phyloP scores from a whole-genome alignment of 1,284 basidiomycete species.

The Clitocybe nebularis region DNA sequence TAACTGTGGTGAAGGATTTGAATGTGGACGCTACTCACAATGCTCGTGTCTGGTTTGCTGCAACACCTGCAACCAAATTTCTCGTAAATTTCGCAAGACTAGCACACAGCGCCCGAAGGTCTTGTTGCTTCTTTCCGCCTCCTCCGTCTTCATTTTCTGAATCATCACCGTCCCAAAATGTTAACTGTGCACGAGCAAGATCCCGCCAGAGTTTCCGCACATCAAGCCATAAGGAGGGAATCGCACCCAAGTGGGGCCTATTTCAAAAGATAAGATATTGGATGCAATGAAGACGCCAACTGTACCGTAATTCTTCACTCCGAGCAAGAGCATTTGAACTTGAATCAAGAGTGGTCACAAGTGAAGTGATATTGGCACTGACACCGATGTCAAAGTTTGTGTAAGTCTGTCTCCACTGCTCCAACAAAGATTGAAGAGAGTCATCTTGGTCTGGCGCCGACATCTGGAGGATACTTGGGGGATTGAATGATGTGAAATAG shows the following conservation, averaged over 20 bases:
- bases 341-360: conserved; percentile 38
- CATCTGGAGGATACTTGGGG: too few relatives aligned
- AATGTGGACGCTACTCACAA: conserved; percentile 48
- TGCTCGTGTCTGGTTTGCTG: conserved; percentile 58
- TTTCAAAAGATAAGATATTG: conserved; percentile 1
- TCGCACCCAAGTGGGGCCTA: conserved; percentile 44
- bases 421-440: too few relatives aligned
- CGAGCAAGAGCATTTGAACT: conserved; percentile 43
- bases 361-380: conserved; percentile 22
- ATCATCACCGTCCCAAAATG: conserved; percentile 44
- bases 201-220: conserved; percentile 53
- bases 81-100: conserved; percentile 70
- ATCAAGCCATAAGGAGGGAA: conserved; percentile 49
- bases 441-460: too few relatives aligned
- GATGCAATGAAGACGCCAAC: not conserved
- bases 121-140: conserved; percentile 25
- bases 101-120: conserved; percentile 35
- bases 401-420: conserved; percentile 35
- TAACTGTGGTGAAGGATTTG: conserved; percentile 6
- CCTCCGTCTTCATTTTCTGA: conserved; percentile 32
- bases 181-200: conserved; percentile 39
- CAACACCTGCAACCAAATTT: conserved; percentile 68
- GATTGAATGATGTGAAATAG: too few relatives aligned
- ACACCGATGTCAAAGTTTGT: conserved; percentile 33
- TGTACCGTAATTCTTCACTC: conserved; percentile 42